A percentile compares a stretch with the other conserved stretches of the same genome.
These are phyloP conservation scores for Marasmius fiardii DNA, from an alignment of 1,284 basidiomycete species.

Conservation along the genomic window DNA sequence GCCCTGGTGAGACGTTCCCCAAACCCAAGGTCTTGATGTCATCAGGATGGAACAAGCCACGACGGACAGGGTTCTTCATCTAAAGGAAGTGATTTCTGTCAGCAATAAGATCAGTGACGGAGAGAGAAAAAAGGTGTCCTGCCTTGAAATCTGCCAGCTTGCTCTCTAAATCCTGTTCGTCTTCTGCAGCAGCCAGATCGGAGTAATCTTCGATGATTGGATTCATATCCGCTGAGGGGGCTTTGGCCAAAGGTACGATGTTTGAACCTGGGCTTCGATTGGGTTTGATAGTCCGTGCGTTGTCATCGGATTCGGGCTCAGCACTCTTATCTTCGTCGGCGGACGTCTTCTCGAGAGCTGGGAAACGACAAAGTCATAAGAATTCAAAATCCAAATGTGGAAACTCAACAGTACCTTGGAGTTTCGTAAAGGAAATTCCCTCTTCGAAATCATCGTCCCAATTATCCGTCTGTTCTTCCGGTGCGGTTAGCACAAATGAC, in stretches of 20 bases:
- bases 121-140: conserved; percentile 12
- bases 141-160: conserved; percentile 85
- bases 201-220: conserved; percentile 89
- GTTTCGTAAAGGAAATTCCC: conserved; percentile 82
- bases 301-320: conserved; percentile 58
- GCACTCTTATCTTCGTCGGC: conserved; percentile 49
- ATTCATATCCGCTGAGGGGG: conserved; percentile 55
- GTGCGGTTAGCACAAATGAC: conserved; percentile 56
- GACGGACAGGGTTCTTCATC: conserved; percentile 68
- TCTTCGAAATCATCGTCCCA: conserved; percentile 99
- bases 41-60: conserved; percentile 83
- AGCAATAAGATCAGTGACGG: not conserved
- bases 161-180: conserved; percentile 65
- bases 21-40: conserved; percentile 76
- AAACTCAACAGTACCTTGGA: conserved; percentile 54
- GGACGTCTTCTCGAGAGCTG: conserved; percentile 60
- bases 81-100: conserved; percentile 20
- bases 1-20: conserved; percentile 39
- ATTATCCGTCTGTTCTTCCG: conserved; percentile 86
- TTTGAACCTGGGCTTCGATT: conserved; percentile 59
- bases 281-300: conserved; percentile 74
- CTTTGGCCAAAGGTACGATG: conserved; percentile 51
- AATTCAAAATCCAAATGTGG: not conserved
- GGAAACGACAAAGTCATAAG: not conserved
- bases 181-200: conserved; percentile 75